Evolutionary conservation across 2,329 filamentous ascomycete genomes (phyloP).

Genomic region (Tricladium varicosporioides): DNA sequence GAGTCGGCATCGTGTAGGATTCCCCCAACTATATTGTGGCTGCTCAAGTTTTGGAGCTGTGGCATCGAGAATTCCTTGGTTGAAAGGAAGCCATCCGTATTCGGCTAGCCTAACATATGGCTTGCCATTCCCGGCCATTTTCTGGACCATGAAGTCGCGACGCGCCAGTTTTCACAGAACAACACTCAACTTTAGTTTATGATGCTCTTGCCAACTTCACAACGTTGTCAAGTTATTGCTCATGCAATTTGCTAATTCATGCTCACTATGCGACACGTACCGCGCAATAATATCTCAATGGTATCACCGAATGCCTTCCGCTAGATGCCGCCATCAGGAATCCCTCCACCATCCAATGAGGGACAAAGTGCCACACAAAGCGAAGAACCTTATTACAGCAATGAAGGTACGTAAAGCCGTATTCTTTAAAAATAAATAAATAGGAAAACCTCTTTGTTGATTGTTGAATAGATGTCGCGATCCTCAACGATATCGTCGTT

Average conservation of each 20-base stretch:
- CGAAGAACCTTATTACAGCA: conserved; percentile 52
- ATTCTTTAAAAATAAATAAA: background rate
- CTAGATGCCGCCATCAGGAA: conserved; percentile 30
- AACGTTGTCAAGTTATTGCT: conserved; percentile 8
- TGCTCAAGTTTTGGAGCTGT: too few species aligned
- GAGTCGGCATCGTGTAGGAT: conserved; percentile 29
- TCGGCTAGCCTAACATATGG: background rate
- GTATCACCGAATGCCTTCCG: conserved; percentile 30
- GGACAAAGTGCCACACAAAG: conserved; percentile 17
- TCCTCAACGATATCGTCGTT: conserved; percentile 74
- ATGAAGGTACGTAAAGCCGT: conserved; percentile 49
- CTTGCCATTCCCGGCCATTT: background rate
- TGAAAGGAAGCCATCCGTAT: background rate
- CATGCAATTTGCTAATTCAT: conserved; percentile 8
- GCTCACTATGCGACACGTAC: conserved; percentile 22
- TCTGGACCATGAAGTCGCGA: background rate
- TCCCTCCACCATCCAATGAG: conserved; percentile 25
- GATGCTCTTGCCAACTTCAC: conserved; percentile 11
- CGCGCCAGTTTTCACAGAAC: background rate
- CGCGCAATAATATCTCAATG: conserved; percentile 5
- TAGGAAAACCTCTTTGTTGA: conserved; percentile 11
- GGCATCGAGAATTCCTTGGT: too few species aligned
- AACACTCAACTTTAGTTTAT: background rate
- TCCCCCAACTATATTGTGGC: background rate
- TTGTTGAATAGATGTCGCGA: conserved; percentile 63